Evolutionary conservation across 805 yeast genomes (phyloP).

Genomic region (Schizosaccharomyces cryophilus): DNA sequence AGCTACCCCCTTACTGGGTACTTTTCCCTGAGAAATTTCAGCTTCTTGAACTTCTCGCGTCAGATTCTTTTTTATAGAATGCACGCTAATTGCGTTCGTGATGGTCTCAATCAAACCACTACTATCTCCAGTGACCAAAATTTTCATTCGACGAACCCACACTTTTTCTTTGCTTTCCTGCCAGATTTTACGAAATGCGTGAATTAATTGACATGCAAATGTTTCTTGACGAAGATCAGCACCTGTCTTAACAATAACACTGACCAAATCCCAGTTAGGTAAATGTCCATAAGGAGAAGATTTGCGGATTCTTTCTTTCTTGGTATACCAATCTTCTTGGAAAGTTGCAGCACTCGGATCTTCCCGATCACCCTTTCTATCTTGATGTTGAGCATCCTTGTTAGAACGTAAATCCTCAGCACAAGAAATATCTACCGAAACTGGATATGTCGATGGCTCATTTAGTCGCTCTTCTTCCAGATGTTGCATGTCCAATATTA

Average conservation of each 20-base stretch:
- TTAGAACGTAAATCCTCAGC: background rate
- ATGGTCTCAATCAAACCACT: slow-evolving; percentile 91
- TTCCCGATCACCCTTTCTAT: slow-evolving; percentile 9
- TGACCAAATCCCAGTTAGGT: slow-evolving; percentile 81
- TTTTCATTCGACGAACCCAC: slow-evolving; percentile 89
- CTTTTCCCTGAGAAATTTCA: slow-evolving; percentile 32
- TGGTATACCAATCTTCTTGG: slow-evolving; percentile 83
- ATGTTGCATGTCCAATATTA: slow-evolving; percentile 50
- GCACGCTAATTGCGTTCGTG: slow-evolving; percentile 79
- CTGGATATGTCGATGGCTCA: background rate
- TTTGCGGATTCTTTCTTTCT: slow-evolving; percentile 54
- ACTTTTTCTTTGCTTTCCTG: slow-evolving; percentile 37
- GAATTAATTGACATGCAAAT: slow-evolving; percentile 83
- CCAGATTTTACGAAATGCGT: slow-evolving; percentile 74
- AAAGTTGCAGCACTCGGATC: slow-evolving; percentile 30
- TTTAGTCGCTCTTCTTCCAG: slow-evolving; percentile 13
- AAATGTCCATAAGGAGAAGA: slow-evolving; percentile 64
- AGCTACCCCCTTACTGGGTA: slow-evolving; percentile 23
- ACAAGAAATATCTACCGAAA: background rate
- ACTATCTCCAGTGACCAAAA: slow-evolving; percentile 67
- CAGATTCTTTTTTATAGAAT: slow-evolving; percentile 77
- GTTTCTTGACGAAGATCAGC: slow-evolving; percentile 92
- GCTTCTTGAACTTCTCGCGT: slow-evolving; percentile 35
- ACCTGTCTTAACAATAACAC: slow-evolving; percentile 91
- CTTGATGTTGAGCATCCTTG: slow-evolving; percentile 4